Base-by-base conservation (phyloP, 2,329 filamentous ascomycete genomes). In the Alternaria angustiovoidea region DNA sequence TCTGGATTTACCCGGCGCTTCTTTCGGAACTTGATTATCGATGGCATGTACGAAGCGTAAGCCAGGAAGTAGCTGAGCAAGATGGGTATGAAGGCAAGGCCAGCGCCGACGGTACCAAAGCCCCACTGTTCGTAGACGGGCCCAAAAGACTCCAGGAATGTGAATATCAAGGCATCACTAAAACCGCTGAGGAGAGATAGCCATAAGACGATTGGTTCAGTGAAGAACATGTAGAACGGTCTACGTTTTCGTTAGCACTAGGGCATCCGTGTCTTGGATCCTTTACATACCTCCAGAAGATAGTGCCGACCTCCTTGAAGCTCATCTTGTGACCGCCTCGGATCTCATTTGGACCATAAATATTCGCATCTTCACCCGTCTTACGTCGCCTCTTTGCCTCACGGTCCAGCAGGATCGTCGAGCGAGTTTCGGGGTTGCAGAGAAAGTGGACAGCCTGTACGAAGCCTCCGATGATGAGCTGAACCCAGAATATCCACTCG, bases 151-250 rank as follows among this genome's bases (percentile, higher is more conserved):
- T 92, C 88, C 51, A 92, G 87, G 73, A 90, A 91, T 78, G 90
- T 91, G 81, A 92, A 93, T 78, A 92, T 92, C 4, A 93, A 84
- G 3, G 89, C 89, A 60, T 92, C 90, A 9, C 86, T 88, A 81
- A 92, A 92, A 32, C 90, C 90, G 3, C 86, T 89, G 5, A 92
- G 86, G 0, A 92, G 83, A 1, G 90, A 92, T 5, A 92, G 81
- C 38, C 85, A 86, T 16, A 90, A 80, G 11, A 92, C 90, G 60
- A 92, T 92, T 5, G 90, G 90, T 78, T 92, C 90, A 1, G 87
- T 90, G 34, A 90, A 64, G 74, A 92, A 90, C 87, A 92, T 91
- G 69, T 85, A 85, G 78, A 91, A 92, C 0, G 90, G 89, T 0
- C 90, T 87, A 36, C 77, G 68, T 41, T 26, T 4, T 49, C 20